Conservation (phyloP, 768 basidiomycete species). For the Boletus eberwhitei region DNA sequence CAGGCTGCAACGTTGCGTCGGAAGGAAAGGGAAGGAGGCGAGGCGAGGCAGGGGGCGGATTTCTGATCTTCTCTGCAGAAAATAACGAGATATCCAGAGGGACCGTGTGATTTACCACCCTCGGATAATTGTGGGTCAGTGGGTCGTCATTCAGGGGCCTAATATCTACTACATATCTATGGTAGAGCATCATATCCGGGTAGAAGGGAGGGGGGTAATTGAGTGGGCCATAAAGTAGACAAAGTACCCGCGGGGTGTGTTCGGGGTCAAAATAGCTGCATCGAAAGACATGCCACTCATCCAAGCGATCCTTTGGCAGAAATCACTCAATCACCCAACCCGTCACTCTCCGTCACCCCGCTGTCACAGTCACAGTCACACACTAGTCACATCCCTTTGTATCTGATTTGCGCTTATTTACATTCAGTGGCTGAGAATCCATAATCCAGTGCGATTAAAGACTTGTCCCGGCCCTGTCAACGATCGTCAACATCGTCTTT, state of each 20-base stretch:
- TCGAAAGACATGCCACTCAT: neutral
- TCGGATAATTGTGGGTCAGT: no score
- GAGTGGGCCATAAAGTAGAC: slow-evolving; percentile 9
- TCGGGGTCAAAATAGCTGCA: no score
- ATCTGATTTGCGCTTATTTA: slow-evolving; percentile 23
- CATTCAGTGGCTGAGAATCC: slow-evolving; percentile 21
- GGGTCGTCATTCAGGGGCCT: no score
- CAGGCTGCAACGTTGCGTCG: slow-evolving; percentile 19
- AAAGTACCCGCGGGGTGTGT: slow-evolving; percentile 3
- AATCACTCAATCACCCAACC: slow-evolving; percentile 23
- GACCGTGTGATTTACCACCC: no score
- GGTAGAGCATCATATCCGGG: neutral
- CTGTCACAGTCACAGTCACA: slow-evolving; percentile 13
- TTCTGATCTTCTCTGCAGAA: slow-evolving; percentile 13
- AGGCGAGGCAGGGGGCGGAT: slow-evolving; percentile 3
- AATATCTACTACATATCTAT: neutral
- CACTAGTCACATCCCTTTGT: neutral
- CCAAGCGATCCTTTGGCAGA: slow-evolving; percentile 28
- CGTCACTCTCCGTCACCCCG: slow-evolving; percentile 9
- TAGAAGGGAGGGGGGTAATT: neutral
- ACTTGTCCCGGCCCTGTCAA: slow-evolving; percentile 39
- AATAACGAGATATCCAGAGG: neutral
- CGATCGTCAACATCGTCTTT: slow-evolving; percentile 47
- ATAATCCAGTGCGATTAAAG: slow-evolving; percentile 27
- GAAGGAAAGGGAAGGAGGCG: neutral